phyloP scores from a whole-genome alignment of 2,329 filamentous ascomycete species.

The Fusarium ramigenum region DNA sequence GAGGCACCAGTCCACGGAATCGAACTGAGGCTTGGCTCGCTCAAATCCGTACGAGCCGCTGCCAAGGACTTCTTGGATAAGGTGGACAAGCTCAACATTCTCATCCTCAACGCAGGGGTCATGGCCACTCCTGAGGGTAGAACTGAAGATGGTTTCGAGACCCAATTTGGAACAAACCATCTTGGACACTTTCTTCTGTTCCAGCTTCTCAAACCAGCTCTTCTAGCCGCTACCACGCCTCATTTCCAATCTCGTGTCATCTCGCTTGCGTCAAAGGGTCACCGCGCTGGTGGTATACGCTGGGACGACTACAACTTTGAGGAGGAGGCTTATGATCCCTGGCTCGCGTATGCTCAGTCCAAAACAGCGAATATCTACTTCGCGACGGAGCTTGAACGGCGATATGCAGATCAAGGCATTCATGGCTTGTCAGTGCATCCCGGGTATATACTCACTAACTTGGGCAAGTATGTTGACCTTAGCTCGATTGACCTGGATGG shows the following conservation, averaged over 20 bases:
- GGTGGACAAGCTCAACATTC: not conserved
- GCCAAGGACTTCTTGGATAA: not conserved
- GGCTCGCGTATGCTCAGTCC: slow-evolving; percentile 29
- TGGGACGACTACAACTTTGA: slow-evolving; percentile 29
- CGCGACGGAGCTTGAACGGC: slow-evolving; percentile 25
- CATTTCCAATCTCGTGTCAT: slow-evolving; percentile 58
- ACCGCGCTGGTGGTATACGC: slow-evolving; percentile 37
- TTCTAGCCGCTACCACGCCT: slow-evolving; percentile 52
- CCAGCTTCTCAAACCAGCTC: slow-evolving; percentile 52
- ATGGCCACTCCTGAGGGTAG: slow-evolving; percentile 19
- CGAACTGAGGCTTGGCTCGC: not conserved
- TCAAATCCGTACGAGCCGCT: not conserved
- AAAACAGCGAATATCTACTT: slow-evolving; percentile 37
- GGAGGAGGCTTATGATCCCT: slow-evolving; percentile 14
- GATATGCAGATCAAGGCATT: slow-evolving; percentile 5
- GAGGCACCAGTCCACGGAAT: not conserved
- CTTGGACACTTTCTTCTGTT: slow-evolving; percentile 43
- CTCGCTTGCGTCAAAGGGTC: slow-evolving; percentile 54
- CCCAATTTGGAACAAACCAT: slow-evolving; percentile 43
- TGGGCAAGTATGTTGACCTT: not conserved
- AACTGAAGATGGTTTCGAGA: slow-evolving; percentile 33
- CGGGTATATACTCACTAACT: slow-evolving; percentile 1
- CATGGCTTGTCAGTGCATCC: slow-evolving; percentile 32
- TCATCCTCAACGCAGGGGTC: slow-evolving; percentile 14
- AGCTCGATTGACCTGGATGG: not conserved